A percentile compares a stretch with the other conserved stretches of the same genome.
Evolutionary conservation across 345 rosid genomes (phyloP).

Genomic region (Excoecaria agallocha): DNA sequence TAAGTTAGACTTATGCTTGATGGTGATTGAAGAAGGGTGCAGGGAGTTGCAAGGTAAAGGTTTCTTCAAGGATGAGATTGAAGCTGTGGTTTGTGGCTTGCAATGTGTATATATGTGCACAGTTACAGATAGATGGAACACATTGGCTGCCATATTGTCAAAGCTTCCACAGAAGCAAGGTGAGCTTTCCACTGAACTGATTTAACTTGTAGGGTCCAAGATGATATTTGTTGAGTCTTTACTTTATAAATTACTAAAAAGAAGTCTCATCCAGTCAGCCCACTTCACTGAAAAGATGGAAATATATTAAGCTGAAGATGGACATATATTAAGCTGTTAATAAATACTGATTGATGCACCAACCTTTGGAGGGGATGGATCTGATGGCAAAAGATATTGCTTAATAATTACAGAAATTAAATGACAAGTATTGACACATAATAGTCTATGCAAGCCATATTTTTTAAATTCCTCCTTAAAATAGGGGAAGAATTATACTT

Average conservation of each 20-base stretch:
- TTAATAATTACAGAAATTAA: not conserved
- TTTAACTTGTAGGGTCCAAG: not conserved
- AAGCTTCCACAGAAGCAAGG: constrained; percentile 80
- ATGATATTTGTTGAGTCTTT: not conserved
- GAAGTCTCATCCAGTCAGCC: not conserved
- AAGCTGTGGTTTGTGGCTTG: constrained; percentile 76
- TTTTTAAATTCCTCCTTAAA: not conserved
- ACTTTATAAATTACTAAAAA: not conserved
- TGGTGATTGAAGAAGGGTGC: constrained; percentile 86
- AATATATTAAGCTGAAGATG: not conserved
- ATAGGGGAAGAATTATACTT: not conserved
- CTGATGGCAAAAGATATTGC: not conserved
- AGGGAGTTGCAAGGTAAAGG: constrained; percentile 43
- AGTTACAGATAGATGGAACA: constrained; percentile 75
- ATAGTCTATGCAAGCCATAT: not conserved
- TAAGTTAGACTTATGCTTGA: constrained; percentile 67
- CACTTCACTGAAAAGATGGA: not conserved
- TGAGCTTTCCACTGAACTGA: constrained; percentile 24
- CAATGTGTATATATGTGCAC: constrained; percentile 76
- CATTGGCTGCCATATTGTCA: constrained; percentile 75
- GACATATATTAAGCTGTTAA: not conserved
- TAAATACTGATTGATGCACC: not conserved
- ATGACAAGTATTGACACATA: not conserved
- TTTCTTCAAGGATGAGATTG: constrained; percentile 68
- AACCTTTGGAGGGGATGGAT: not conserved